A percentile compares a stretch with the other conserved stretches of the same genome.
Evolutionary conservation across 371 early-diverging fungal genomes (phyloP).

Genomic region (Rhizopus delemar): DNA sequence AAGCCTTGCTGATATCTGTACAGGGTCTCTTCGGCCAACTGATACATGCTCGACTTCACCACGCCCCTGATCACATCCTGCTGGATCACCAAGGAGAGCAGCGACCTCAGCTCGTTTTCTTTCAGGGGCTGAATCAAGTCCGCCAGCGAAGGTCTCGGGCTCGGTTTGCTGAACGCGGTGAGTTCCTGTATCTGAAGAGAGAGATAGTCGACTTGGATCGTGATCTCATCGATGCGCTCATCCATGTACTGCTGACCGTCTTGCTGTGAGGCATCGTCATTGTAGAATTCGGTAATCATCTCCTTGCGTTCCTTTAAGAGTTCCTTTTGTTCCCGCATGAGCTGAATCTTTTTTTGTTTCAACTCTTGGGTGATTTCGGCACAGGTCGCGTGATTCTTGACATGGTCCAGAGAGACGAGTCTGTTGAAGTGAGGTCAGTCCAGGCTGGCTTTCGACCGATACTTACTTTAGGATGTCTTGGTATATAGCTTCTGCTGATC

Average conservation of each 20-base stretch:
- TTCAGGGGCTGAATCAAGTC: slow-evolving; percentile 12
- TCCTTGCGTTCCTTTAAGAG: slow-evolving; percentile 66
- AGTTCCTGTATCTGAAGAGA: slow-evolving; percentile 20
- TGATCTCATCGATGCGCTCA: slow-evolving; percentile 65
- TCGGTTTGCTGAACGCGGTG: slow-evolving; percentile 2
- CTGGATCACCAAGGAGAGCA: slow-evolving; percentile 19
- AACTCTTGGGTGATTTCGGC: slow-evolving; percentile 16
- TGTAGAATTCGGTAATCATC: slow-evolving; percentile 31
- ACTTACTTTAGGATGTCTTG: background rate
- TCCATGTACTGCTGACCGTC: slow-evolving; percentile 70
- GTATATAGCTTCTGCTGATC: background rate
- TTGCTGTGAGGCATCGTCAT: slow-evolving; percentile 40
- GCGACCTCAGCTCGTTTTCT: slow-evolving; percentile 16
- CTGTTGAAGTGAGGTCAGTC: background rate
- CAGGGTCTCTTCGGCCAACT: slow-evolving; percentile 1
- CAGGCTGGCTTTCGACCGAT: no score
- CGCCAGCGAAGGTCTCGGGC: slow-evolving; percentile 7
- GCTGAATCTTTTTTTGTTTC: slow-evolving; percentile 30
- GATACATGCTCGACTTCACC: slow-evolving; percentile 4
- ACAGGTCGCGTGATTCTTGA: slow-evolving; percentile 16
- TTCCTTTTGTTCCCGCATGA: slow-evolving; percentile 67
- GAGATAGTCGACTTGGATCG: slow-evolving; percentile 31
- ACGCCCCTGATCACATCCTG: slow-evolving; percentile 9
- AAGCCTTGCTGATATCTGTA: slow-evolving; percentile 17
- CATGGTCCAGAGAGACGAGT: slow-evolving; percentile 13